Evolutionary conservation across 2,329 filamentous ascomycete genomes (phyloP), one percentile per base, ranked within the genome.

Genomic region (Chaetomium sp.): DNA sequence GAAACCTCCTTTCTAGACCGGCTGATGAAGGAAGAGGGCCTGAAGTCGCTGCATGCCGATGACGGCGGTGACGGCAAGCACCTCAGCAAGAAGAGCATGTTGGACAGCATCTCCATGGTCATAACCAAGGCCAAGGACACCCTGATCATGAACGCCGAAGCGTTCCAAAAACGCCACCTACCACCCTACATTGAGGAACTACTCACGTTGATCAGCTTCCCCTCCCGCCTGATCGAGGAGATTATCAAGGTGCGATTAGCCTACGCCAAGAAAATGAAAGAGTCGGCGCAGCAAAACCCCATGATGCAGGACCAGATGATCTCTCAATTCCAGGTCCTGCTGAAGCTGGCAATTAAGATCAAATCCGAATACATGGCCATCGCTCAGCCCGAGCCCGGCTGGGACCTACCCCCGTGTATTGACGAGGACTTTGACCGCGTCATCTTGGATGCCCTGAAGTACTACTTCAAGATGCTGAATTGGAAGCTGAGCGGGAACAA

Each of bases 261-360:
- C 10, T 98, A 97, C 76, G 93, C 94, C 21, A 92, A 89, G 79
- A 94, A 93, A 76, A 96, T 97, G 88, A 96, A 94, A 78, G 94
- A 98, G 73, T 92, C 93, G 10, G 90, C 93, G 1, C 91, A 95
- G 78, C 92, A 96, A 75, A 96, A 93, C 69, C 85, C 91, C 29
- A 90, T 99, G 80, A 92, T 99, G 84, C 91, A 96, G 66, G 93
- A 98, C 74, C 94, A 98, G 78, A 96, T 98, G 91, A 97, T 99
- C 68, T 85, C 91, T 0, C 95, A 99, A 74, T 98, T 99, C 72
- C 93, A 96, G 77, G 91, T 97, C 53, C 81, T 98, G 62, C 87
- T 99, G 68, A 93, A 91, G 73, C 88, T 98, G 69, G 94, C 95
- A 35, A 93, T 96, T 66, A 86, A 90, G 67, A 97, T 98, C 78